Base-by-base conservation (phyloP, 805 yeast species). In the Candida sanyiensis region DNA sequence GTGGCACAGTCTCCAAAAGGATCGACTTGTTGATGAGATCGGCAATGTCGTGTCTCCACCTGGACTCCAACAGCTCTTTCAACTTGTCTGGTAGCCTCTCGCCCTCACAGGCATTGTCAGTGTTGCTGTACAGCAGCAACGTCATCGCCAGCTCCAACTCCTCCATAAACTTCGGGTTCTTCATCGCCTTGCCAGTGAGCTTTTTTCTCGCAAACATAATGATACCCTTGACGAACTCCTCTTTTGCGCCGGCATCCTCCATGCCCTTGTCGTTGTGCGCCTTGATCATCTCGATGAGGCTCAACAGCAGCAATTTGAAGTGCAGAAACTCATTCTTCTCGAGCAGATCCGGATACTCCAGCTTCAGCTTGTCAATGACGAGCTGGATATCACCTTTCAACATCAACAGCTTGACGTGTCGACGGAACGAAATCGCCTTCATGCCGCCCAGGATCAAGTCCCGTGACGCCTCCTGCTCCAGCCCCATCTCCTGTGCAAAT, bases 131-230 rank as follows among this genome's bases (percentile, higher is more conserved):
- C 27, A 77, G 75, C 26, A 88, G 62, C 43, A 88, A 65, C 17
- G 95, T 86, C 93, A 88, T 84, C 3, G 94, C 79, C 31, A 80
- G 65, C 55, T 89, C 96, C 44, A 88, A 62, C 47, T 85, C 90
- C 39, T 74, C 73, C 59, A 87, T 68, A 43, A 82, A 75, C 40
- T 66, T 66, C 46, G 64, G 64, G 33, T 79, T 78, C 36, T 72
- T 69, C 3, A 82, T 67, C 1, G 80, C 82, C 42, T 80, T 75
- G 45, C 67, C 66, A 5, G 85, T 74, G 45, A 84, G 57, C 51
- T 79, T 79, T 16, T 70, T 73, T 43, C 78, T 69, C 7, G 83
- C 80, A 59, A 82, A 82, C 7, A 62, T 54, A 16, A 83, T 68
- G 3, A 82, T 69, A 12, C 61, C 66, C 39, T 72, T 58, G 29